Percentiles rank a stretch among this genome's conserved stretches.
Conservation (phyloP, 352 stramenopile species). For the Phytophthora vignae region DNA sequence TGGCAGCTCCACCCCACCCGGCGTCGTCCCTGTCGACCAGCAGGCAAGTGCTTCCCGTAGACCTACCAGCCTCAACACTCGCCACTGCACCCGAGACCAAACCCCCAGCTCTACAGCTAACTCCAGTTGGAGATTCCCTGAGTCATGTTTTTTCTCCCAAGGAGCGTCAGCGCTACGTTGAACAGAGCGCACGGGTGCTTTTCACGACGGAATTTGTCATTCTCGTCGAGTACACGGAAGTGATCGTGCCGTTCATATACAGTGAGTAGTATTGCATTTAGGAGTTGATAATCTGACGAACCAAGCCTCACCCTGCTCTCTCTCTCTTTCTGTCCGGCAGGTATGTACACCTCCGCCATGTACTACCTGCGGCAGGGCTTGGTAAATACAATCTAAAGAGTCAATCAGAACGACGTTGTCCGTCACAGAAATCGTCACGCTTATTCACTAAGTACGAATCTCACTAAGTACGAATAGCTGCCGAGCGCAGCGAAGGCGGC, state of each 20-base stretch:
- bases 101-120: neutral
- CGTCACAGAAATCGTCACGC: too few relatives aligned
- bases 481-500: too few relatives aligned
- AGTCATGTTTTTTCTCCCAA: conserved; percentile 3
- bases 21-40: neutral
- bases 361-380: too few relatives aligned
- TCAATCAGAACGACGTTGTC: too few relatives aligned
- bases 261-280: conserved; percentile 13
- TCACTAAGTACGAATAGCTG: too few relatives aligned
- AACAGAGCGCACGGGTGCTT: conserved; percentile 27
- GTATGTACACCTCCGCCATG: conserved; percentile 31
- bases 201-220: conserved; percentile 41
- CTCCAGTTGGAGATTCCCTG: neutral
- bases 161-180: conserved; percentile 12
- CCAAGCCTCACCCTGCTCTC: neutral
- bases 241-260: conserved; percentile 41
- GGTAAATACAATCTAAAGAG: too few relatives aligned
- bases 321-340: conserved; percentile 10
- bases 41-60: conserved; percentile 16
- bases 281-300: neutral
- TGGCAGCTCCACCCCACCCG: neutral
- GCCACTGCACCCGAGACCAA: neutral
- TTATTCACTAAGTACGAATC: too few relatives aligned
- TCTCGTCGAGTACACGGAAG: conserved; percentile 42
- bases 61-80: neutral